Base-by-base conservation (phyloP, 1,139 yeast genomes). In the Candida gigantensis region DNA sequence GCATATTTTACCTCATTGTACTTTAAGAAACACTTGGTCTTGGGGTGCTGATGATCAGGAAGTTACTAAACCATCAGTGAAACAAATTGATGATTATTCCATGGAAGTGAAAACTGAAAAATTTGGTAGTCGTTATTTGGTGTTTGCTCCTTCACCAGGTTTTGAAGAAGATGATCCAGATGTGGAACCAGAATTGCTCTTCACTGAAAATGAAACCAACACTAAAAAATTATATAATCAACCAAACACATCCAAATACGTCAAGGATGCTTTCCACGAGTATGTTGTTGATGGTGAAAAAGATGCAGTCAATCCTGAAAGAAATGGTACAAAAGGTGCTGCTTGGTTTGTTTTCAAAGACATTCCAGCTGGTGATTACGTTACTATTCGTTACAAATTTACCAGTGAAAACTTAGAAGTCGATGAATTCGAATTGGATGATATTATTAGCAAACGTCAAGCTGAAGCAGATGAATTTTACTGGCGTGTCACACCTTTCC, bases 401-500 rank as follows among this genome's bases (percentile, higher is more conserved):
- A 72, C 87, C 32, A 59, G 55, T 40, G 50, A 60, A 10, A 55
- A 60, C 5, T 68, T 65, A 36, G 79, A 77, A n/a, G 68, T 86
- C 40, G 90, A 87, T 58, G 96, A 87, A 59, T 84, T 79, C 46
- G 80, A 72, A 34, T 82, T 88, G 52, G 97, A 90, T 60, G 64
- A 72, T 26, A 62, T 79, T n/a, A 80, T 90, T 50, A 81, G 79
- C 29, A 72, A 78, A 41, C 81, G 97, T 55, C 85, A 83, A 52
- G 84, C 79, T 44, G 97, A 90, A 53, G 97, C 97, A 7, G 96
- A 90, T 54, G 92, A 89, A 32, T 90, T 90, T 60, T 90, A 89
- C 65, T 88, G 94, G 89, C 81, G 85, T 57, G 77, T 90, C 32
- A 77, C 92, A 13, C 97, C 97, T 5, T 62, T 86, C 54, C 96